Evolutionary conservation across 2,329 filamentous ascomycete species (phyloP).

Genomic region (Colletotrichum sojae): DNA sequence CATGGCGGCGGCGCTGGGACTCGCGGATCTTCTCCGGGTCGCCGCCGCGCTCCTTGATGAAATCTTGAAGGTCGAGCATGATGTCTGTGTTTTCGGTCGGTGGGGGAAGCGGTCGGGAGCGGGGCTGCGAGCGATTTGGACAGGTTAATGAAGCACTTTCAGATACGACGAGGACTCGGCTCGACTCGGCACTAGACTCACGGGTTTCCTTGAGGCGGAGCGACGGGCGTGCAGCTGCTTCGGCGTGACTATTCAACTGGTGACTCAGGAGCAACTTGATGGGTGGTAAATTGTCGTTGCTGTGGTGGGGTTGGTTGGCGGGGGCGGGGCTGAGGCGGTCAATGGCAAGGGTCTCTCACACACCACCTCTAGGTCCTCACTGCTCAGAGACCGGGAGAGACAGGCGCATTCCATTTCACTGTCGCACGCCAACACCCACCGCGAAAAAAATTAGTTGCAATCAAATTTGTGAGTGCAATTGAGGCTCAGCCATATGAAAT

Average conservation of each 20-base stretch:
- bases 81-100: conserved; percentile 23
- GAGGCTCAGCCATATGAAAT: conserved; percentile 14
- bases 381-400: no score
- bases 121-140: background rate
- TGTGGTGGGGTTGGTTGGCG: conserved; percentile 40
- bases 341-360: conserved; percentile 28
- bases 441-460: conserved; percentile 1
- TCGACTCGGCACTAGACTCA: conserved; percentile 3
- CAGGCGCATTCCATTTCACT: conserved; percentile 8
- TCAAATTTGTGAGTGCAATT: conserved; percentile 12
- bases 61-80: conserved; percentile 85
- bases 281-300: conserved; percentile 40
- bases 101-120: background rate
- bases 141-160: background rate
- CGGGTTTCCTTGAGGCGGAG: conserved; percentile 25
- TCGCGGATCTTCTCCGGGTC: conserved; percentile 93
- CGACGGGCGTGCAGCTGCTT: conserved; percentile 16
- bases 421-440: background rate
- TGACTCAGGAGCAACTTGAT: conserved; percentile 36
- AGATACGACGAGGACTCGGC: background rate
- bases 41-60: conserved; percentile 89
- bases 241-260: conserved; percentile 21
- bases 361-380: conserved; percentile 8
- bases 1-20: conserved; percentile 87
- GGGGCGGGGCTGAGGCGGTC: conserved; percentile 41